Base-by-base conservation (phyloP, 2,329 filamentous ascomycete species). In the Ambrosiella cleistominuta region DNA sequence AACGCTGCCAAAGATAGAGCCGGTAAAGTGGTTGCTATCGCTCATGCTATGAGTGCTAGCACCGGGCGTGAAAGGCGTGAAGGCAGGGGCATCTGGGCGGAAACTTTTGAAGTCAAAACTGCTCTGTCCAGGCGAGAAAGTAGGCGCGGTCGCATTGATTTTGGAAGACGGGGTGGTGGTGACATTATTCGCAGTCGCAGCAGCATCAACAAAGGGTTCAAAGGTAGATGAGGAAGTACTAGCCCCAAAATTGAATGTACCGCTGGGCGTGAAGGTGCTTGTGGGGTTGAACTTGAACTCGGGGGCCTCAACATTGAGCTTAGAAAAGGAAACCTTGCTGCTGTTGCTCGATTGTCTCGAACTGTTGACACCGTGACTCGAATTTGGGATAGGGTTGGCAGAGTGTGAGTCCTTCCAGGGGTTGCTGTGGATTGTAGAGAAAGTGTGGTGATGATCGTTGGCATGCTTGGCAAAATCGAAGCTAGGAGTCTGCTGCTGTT, bases 241-340 rank as follows among this genome's bases (percentile, higher is more conserved):
- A 17, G 54, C 49, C 27, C 42, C 54, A 61, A 80, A 80, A 44
- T 71, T 71, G 64, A 80, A 79, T 27, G 54, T 49, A 40, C 57
- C 50, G 11, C 38, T 27, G 39, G 75, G 73, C 42, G 74, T 71
- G 64, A 80, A 81, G 35, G 69, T 70, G 64, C 68, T 77, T 2
- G 70, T 68, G 2, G 78, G 78, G 62, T 80, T 79, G 69, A 91
- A 91, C 64, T 84, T 88, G 74, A 96, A 96, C 66, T 93, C 88
- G 52, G 89, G 86, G 0, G 91, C 91, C 62, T 85, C 81, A 37
- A 94, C 89, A 65, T 97, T 97, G 64, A 97, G 78, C 63, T 83
- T 90, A 0, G 88, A 88, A 49, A 83, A 69, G 0, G 81, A 90
- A 2, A 82, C 74, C 64, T 85, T 87, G 66, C 82, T 84, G 15